Percentiles rank a stretch among this genome's conserved stretches.
These are phyloP conservation scores for Artemisia annua DNA, from an alignment of 129 eudicot species.

Conservation along the genomic window DNA sequence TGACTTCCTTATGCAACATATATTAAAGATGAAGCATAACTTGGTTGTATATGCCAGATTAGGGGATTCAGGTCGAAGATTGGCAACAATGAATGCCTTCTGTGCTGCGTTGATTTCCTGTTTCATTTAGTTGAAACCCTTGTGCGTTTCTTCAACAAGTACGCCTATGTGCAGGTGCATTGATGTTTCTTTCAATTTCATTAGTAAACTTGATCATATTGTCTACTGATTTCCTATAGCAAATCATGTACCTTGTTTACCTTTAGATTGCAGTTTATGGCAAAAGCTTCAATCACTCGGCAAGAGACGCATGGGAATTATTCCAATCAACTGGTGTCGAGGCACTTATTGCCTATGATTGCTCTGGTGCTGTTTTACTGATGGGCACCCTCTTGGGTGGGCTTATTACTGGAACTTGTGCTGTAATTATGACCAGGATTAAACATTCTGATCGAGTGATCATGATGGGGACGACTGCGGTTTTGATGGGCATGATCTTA, in stretches of 20 bases:
- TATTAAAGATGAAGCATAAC: not conserved
- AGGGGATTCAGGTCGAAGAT: slow-evolving; percentile 93
- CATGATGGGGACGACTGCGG: slow-evolving; percentile 83
- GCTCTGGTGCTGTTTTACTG: slow-evolving; percentile 89
- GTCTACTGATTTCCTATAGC: not conserved
- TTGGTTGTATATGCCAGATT: slow-evolving; percentile 45
- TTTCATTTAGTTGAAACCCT: slow-evolving; percentile 93
- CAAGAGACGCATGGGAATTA: slow-evolving; percentile 97
- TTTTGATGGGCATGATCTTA: slow-evolving; percentile 94
- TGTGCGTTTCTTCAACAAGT: slow-evolving; percentile 93
- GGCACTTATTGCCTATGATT: slow-evolving; percentile 89
- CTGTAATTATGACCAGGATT: slow-evolving; percentile 62
- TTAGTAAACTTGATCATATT: not conserved
- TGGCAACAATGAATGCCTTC: slow-evolving; percentile 84
- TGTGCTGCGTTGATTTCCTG: slow-evolving; percentile 88
- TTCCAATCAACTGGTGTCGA: slow-evolving; percentile 97
- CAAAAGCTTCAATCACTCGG: slow-evolving; percentile 92
- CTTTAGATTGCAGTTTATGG: slow-evolving; percentile 85
- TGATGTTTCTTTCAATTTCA: not conserved
- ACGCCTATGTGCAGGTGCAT: slow-evolving; percentile 89
- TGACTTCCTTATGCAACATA: too few relatives aligned
- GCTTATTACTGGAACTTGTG: slow-evolving; percentile 81
- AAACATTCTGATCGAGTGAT: slow-evolving; percentile 60
- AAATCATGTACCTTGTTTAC: not conserved
- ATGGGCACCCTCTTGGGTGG: slow-evolving; percentile 93